phyloP scores from a whole-genome alignment of 2,329 filamentous ascomycete genomes.

The Alternaria postmessia region DNA sequence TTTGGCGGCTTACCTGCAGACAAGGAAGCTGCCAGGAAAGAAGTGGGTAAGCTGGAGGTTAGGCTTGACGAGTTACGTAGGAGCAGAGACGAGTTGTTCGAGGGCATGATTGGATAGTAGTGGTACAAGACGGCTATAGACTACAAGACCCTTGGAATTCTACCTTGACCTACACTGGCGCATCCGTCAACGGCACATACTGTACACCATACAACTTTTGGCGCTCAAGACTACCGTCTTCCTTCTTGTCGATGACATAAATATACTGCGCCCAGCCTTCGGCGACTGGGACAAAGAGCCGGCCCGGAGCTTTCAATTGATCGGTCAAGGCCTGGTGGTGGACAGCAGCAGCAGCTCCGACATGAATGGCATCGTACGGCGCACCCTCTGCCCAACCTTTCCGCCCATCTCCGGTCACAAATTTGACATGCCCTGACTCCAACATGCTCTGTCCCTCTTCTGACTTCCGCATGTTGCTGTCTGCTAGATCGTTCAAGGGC shows the following conservation, averaged over 20 bases:
- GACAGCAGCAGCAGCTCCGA: conserved; percentile 82
- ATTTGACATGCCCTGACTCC: conserved; percentile 69
- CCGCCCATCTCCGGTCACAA: conserved; percentile 74
- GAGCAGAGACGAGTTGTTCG: conserved; percentile 77
- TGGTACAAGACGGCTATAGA: conserved; percentile 5
- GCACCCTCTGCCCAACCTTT: conserved; percentile 56
- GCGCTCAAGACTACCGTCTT: conserved; percentile 64
- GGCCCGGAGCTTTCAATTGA: conserved; percentile 80
- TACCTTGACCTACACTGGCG: conserved; percentile 53
- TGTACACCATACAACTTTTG: conserved; percentile 72
- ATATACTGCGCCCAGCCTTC: conserved; percentile 68
- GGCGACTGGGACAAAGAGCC: conserved; percentile 81
- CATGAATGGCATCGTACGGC: conserved; percentile 92
- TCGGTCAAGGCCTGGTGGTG: conserved; percentile 76
- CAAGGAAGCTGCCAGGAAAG: conserved; percentile 70
- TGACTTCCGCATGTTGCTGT: conserved; percentile 55
- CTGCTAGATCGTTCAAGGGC: conserved; percentile 54
- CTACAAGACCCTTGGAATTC: not conserved
- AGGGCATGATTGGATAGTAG: conserved; percentile 67
- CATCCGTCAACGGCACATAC: conserved; percentile 80
- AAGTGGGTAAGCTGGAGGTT: conserved; percentile 71
- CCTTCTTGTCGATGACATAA: conserved; percentile 77
- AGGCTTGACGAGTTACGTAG: conserved; percentile 69
- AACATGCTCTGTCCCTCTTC: conserved; percentile 64
- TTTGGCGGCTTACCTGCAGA: conserved; percentile 80